Conservation (phyloP, 805 yeast species). For the Kazachstania viticola region DNA sequence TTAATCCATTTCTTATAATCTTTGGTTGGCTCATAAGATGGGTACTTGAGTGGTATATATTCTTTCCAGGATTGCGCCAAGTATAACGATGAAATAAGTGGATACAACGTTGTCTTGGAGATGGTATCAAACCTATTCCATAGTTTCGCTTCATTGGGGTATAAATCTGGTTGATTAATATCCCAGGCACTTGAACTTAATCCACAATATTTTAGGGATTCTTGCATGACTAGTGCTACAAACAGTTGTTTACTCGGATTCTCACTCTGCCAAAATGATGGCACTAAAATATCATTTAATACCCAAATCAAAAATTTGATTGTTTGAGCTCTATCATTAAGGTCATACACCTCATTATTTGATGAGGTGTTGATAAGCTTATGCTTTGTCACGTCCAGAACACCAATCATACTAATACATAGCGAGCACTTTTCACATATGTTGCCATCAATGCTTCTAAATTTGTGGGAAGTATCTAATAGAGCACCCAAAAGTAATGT, state of each 20-base stretch:
- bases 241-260: slow-evolving; percentile 78
- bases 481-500: slow-evolving; percentile 41
- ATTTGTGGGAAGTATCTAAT: slow-evolving; percentile 45
- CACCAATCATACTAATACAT: slow-evolving; percentile 68
- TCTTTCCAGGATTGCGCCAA: slow-evolving; percentile 41
- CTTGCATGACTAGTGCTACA: slow-evolving; percentile 83
- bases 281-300: slow-evolving; percentile 60
- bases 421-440: slow-evolving; percentile 53
- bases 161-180: slow-evolving; percentile 14
- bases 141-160: slow-evolving; percentile 26
- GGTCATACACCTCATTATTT: slow-evolving; percentile 44
- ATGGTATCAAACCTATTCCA: slow-evolving; percentile 58
- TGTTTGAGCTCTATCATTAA: slow-evolving; percentile 52
- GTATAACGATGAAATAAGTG: slow-evolving; percentile 65
- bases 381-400: slow-evolving; percentile 53
- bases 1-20: slow-evolving; percentile 64
- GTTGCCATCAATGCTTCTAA: slow-evolving; percentile 34
- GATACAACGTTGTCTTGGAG: slow-evolving; percentile 62
- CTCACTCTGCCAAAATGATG: slow-evolving; percentile 80
- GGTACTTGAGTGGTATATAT: slow-evolving; percentile 42
- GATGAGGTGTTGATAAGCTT: slow-evolving; percentile 26
- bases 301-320: slow-evolving; percentile 51
- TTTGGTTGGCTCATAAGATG: slow-evolving; percentile 47
- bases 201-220: slow-evolving; percentile 55
- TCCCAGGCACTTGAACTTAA: slow-evolving; percentile 29